These are phyloP conservation scores for Curvularia verruculosa DNA, from an alignment of 2,329 filamentous ascomycete species.

Conservation along the genomic window DNA sequence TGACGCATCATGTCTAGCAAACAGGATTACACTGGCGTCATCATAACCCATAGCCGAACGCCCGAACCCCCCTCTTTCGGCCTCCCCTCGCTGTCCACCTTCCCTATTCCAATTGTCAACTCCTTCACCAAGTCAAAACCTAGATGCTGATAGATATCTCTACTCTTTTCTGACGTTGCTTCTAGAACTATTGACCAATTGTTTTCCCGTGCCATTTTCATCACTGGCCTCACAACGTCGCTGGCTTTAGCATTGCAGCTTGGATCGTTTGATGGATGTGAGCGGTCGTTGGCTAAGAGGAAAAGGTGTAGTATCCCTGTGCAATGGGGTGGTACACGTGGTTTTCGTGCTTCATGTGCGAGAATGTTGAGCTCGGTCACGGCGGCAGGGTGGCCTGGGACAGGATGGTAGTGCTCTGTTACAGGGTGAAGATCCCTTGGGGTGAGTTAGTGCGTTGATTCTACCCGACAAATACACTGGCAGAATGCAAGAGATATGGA, in stretches of 20 bases:
- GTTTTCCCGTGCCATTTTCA: slow-evolving; percentile 12
- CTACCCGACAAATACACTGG: neutral
- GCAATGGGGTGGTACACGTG: neutral
- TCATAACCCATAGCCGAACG: slow-evolving; percentile 13
- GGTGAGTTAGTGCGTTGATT: neutral
- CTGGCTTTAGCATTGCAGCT: slow-evolving; percentile 6
- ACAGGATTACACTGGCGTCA: slow-evolving; percentile 2
- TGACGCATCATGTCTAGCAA: neutral
- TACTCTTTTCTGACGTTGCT: slow-evolving; percentile 5
- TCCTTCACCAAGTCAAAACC: slow-evolving; percentile 11
- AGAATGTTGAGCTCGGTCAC: slow-evolving; percentile 6
- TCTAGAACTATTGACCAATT: slow-evolving; percentile 14
- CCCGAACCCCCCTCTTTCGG: slow-evolving; percentile 12
- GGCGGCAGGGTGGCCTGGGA: slow-evolving; percentile 2
- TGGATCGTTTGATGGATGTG: slow-evolving; percentile 1
- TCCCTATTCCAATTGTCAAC: slow-evolving; percentile 4
- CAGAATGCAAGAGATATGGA: neutral
- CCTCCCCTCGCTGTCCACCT: slow-evolving; percentile 6
- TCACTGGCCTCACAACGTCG: slow-evolving; percentile 11
- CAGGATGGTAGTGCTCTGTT: neutral
- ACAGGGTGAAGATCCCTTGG: neutral
- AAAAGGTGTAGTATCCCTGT: slow-evolving; percentile 9
- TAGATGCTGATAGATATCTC: slow-evolving; percentile 10
- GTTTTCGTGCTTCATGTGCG: neutral
- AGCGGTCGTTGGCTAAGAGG: slow-evolving; percentile 11